Evolutionary conservation across 768 basidiomycete genomes (phyloP), one percentile per base, ranked within the genome.

Genomic region (Favolaschia claudopus): DNA sequence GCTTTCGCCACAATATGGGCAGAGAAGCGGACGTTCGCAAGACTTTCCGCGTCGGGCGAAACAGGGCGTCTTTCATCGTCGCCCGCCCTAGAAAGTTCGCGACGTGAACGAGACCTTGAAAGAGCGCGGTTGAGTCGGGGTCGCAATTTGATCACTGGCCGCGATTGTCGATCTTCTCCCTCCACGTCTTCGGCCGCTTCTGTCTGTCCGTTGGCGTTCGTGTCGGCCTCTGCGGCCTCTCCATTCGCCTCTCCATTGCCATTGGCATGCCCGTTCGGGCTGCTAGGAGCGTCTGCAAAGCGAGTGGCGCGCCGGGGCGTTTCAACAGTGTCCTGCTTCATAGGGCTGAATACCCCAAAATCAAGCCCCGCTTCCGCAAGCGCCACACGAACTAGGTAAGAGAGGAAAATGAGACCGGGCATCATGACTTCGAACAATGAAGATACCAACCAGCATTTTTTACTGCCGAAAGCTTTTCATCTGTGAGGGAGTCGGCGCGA

Each of bases 401-500:
- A 37, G 54, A 38, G 37, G 28, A 40, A 43, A 38, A 39, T 44
- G 48, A 39, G 44, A 27, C 32, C 33, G 6, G 31, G 24, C 25
- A 46, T 43, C 19, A 38, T 40, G 25, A 27, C n/a, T 39, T 48
- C 40, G 27, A 50, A 33, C 34, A 53, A 60, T 36, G 43, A 8
- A 27, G 28, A 17, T 29, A 71, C 79, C 53, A 59, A 81, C 80
- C 70, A 25, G 89, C 89, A 49, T 80, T 75, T 78, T 93, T 94
- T 46, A 93, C 81, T 42, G 85, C 83, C 40, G 74, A 73, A 54
- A 95, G 79, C 63, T 84, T 89, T 60, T 87, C 88, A 69, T 95
- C 89, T 33, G 93, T 95, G 59, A 95, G 79, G 34, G 91, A 92
- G 73, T 95, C 93, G 4, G 92, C 81, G 58, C 79, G 89, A 14